Conservation (phyloP, 108 stramenopile genomes). For the Schizochytrium sp. region DNA sequence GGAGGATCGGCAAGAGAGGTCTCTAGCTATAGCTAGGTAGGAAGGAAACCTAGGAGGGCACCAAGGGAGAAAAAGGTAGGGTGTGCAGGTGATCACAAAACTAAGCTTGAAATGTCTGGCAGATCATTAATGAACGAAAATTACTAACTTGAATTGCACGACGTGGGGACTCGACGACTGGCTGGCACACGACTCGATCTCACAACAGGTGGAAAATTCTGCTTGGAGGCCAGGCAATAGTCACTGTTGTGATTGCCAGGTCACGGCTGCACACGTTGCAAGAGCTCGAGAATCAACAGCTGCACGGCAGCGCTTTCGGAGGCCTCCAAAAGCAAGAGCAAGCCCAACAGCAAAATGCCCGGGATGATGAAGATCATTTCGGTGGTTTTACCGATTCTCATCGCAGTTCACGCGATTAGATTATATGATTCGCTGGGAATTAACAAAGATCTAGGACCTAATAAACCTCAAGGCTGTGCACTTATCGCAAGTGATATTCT, state of each 20-base stretch:
- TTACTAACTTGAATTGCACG: too few species aligned
- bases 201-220: conserved; percentile 6
- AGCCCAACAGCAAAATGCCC: not conserved
- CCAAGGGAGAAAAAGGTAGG: too few species aligned
- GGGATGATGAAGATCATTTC: not conserved
- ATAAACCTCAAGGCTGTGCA: not conserved
- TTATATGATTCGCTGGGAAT: not conserved
- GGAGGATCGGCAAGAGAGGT: too few species aligned
- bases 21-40: too few species aligned
- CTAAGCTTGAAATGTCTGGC: too few species aligned
- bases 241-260: not conserved
- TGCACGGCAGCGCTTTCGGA: not conserved
- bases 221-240: conserved; percentile 14
- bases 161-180: too few species aligned
- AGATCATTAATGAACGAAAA: too few species aligned
- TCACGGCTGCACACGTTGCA: not conserved
- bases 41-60: too few species aligned
- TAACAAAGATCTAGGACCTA: not conserved
- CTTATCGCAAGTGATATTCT: conserved; percentile 30
- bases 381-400: not conserved
- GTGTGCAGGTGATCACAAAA: too few species aligned
- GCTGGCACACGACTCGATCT: too few species aligned
- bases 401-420: not conserved
- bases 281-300: not conserved
- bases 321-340: not conserved